These are phyloP conservation scores for Trypanosoma vivax DNA, from an alignment of 208 protist genomes.

Conservation along the genomic window DNA sequence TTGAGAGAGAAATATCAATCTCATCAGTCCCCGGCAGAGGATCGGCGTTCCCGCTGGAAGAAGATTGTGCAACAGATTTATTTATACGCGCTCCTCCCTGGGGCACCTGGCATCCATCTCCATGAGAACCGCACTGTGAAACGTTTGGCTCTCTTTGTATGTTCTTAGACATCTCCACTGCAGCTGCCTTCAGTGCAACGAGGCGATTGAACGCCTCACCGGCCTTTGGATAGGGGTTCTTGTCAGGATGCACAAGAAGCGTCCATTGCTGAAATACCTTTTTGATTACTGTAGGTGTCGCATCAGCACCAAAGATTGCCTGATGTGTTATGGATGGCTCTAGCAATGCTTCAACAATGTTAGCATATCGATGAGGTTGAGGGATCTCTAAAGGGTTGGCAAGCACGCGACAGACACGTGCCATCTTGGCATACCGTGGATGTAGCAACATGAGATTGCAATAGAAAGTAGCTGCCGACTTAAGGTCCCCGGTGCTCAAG, in stretches of 20 bases:
- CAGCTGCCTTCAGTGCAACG: slow-evolving; percentile 35
- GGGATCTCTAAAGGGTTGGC: slow-evolving; percentile 53
- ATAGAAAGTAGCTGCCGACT: slow-evolving; percentile 60
- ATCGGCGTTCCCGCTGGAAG: not conserved
- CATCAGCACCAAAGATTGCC: slow-evolving; percentile 28
- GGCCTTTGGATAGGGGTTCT: slow-evolving; percentile 67
- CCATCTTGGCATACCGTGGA: slow-evolving; percentile 62
- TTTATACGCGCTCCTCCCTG: not conserved
- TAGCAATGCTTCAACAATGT: slow-evolving; percentile 78
- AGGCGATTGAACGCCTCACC: slow-evolving; percentile 76
- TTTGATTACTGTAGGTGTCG: slow-evolving; percentile 32
- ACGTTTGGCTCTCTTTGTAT: not conserved
- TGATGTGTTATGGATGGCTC: slow-evolving; percentile 50
- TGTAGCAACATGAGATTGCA: slow-evolving; percentile 67
- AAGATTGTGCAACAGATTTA: not conserved
- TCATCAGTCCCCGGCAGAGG: not conserved
- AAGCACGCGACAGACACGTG: slow-evolving; percentile 67
- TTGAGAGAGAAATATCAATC: slow-evolving; percentile 22
- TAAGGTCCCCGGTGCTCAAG: slow-evolving; percentile 64
- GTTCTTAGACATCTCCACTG: slow-evolving; percentile 26
- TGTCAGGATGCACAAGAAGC: slow-evolving; percentile 81
- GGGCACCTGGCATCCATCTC: too few relatives aligned
- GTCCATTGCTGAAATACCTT: slow-evolving; percentile 72
- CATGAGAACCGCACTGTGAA: not conserved
- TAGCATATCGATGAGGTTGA: slow-evolving; percentile 61